A percentile compares a stretch with the other conserved stretches of the same genome.
Evolutionary conservation across 768 basidiomycete species (phyloP).

Genomic region (Xanthoconium stramineum): DNA sequence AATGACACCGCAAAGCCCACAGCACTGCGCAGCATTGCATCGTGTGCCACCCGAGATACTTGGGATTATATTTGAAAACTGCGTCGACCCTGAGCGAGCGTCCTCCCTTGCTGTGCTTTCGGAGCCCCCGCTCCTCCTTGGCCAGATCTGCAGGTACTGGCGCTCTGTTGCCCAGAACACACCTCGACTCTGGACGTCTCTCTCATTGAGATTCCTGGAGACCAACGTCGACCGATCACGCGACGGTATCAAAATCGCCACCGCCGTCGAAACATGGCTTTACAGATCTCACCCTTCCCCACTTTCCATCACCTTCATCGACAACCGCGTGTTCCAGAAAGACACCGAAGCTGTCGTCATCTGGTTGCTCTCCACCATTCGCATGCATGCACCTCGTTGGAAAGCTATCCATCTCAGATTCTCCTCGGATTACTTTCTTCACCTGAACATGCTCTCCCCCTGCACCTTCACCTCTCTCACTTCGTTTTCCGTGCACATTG

Average conservation of each 20-base stretch:
- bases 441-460: slow-evolving; percentile 16
- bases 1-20: background rate
- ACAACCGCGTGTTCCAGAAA: slow-evolving; percentile 24
- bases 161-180: slow-evolving; percentile 14
- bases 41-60: slow-evolving; percentile 40
- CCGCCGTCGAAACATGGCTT: slow-evolving; percentile 23
- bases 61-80: slow-evolving; percentile 23
- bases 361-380: slow-evolving; percentile 19
- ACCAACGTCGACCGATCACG: slow-evolving; percentile 18
- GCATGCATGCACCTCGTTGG: slow-evolving; percentile 21
- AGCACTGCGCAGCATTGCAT: background rate
- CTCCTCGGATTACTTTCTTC: slow-evolving; percentile 26
- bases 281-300: slow-evolving; percentile 17
- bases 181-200: slow-evolving; percentile 25
- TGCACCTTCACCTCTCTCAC: slow-evolving; percentile 21
- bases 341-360: slow-evolving; percentile 21
- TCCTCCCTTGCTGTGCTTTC: background rate
- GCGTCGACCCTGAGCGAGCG: slow-evolving; percentile 5
- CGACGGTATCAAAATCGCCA: slow-evolving; percentile 13
- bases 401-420: slow-evolving; percentile 25
- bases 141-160: slow-evolving; percentile 27
- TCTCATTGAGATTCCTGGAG: slow-evolving; percentile 24
- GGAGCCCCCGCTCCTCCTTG: slow-evolving; percentile 24
- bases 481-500: slow-evolving; percentile 22
- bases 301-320: slow-evolving; percentile 25